Conservation (phyloP, 2,329 filamentous ascomycete genomes). For the Pyrenophora graminea region DNA sequence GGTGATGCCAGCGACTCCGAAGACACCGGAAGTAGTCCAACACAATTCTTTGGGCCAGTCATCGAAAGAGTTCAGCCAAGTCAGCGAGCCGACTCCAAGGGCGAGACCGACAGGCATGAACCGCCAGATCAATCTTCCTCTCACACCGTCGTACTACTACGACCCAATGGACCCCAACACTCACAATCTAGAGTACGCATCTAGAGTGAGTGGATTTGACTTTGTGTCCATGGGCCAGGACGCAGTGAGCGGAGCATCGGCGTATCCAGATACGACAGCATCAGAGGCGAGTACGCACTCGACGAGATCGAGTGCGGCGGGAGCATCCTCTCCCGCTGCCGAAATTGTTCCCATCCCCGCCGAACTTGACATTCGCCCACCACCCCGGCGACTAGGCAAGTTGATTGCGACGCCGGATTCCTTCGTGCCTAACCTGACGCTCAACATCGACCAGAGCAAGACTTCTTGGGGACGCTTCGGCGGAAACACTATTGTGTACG, state of each 20-base stretch:
- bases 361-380: slow-evolving; percentile 43
- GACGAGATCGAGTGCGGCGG: slow-evolving; percentile 17
- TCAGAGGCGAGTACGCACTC: slow-evolving; percentile 27
- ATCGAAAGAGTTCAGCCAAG: slow-evolving; percentile 33
- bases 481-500: slow-evolving; percentile 70
- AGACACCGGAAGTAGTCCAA: slow-evolving; percentile 42
- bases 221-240: slow-evolving; percentile 37
- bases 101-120: slow-evolving; percentile 43
- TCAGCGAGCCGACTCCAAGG: slow-evolving; percentile 46
- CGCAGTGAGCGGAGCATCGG: slow-evolving; percentile 22
- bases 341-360: slow-evolving; percentile 28
- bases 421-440: slow-evolving; percentile 64
- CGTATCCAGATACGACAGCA: slow-evolving; percentile 35
- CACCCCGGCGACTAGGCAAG: slow-evolving; percentile 61
- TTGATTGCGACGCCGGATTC: slow-evolving; percentile 70
- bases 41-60: slow-evolving; percentile 38
- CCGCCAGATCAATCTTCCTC: slow-evolving; percentile 51
- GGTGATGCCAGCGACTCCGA: slow-evolving; percentile 46
- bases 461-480: slow-evolving; percentile 77
- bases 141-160: slow-evolving; percentile 52
- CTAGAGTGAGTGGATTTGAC: slow-evolving; percentile 51
- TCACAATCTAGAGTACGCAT: slow-evolving; percentile 53
- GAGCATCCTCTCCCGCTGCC: slow-evolving; percentile 22
- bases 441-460: slow-evolving; percentile 66
- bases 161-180: slow-evolving; percentile 50